Conservation (phyloP, 2,329 filamentous ascomycete species). For the Cytospora paraplurivora region DNA sequence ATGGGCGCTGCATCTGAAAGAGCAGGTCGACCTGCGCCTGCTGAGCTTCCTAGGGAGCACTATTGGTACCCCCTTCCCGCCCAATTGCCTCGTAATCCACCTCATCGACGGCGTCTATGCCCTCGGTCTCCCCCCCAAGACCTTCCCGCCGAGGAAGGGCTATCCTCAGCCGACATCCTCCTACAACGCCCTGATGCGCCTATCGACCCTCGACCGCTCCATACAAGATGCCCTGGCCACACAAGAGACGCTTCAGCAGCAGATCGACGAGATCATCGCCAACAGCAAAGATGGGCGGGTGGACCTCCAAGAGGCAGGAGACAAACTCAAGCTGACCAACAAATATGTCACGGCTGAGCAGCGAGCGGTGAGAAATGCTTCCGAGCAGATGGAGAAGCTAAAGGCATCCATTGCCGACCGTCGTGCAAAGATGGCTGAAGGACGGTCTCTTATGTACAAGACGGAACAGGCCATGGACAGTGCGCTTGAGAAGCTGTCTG, state of each 20-base stretch:
- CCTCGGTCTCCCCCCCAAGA: conserved; percentile 63
- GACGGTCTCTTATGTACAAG: conserved; percentile 60
- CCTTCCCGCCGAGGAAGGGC: conserved; percentile 55
- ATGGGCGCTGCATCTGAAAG: conserved; percentile 69
- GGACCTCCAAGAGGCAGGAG: conserved; percentile 50
- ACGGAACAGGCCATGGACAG: conserved; percentile 63
- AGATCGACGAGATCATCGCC: conserved; percentile 67
- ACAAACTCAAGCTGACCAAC: conserved; percentile 50
- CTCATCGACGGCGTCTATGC: conserved; percentile 86
- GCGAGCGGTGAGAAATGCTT: conserved; percentile 64
- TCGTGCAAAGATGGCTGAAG: conserved; percentile 66
- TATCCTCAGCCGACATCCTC: conserved; percentile 67
- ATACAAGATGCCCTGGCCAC: conserved; percentile 87
- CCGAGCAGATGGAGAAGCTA: conserved; percentile 67
- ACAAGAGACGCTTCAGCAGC: conserved; percentile 70
- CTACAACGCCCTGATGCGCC: conserved; percentile 83
- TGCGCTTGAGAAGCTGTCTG: conserved; percentile 59
- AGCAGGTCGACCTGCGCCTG: conserved; percentile 69
- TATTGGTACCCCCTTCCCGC: conserved; percentile 69
- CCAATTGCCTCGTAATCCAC: conserved; percentile 83
- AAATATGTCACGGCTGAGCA: conserved; percentile 64
- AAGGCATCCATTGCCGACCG: conserved; percentile 66
- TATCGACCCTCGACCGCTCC: conserved; percentile 86
- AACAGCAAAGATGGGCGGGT: conserved; percentile 41
- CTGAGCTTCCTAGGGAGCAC: conserved; percentile 80